Base-by-base conservation (phyloP, 768 basidiomycete species). In the Lactarius akahatsu region DNA sequence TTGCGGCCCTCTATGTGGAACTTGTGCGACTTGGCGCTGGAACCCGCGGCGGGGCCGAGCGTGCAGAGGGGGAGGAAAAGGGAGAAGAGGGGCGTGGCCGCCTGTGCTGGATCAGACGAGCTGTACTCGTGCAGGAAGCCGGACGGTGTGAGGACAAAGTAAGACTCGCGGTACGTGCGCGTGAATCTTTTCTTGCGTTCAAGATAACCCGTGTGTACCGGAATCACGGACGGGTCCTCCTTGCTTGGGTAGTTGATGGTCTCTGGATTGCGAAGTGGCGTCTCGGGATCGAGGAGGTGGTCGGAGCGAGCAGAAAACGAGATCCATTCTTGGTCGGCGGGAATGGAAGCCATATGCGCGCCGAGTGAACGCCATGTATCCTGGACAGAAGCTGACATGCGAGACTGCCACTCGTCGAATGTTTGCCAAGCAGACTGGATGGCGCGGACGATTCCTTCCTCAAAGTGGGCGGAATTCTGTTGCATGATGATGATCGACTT, bases 401-500 rank as follows among this genome's bases (percentile, higher is more conserved):
- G 92, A 3, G 90, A 83, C 55, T 90, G 86, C 92, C 92, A 94
- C 73, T 98, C 96, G 72, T 96, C 92, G 74, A 91, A 99, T 0
- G 96, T 98, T 64, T 89, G 86, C 97, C 97, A 99, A 0, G 97
- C 94, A 23, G 94, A 95, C 77, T 98, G 94, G 68, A 99, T 85
- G 3, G 94, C 88, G 66, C 92, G 91, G 32, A 99, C 94, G 72
- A 99, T 92, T 61, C 95, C 96, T 70, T 94, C 92, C 77, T 98
- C 97, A 72, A 99, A 99, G 75, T 96, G 90, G 26, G 96, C 96
- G 18, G 90, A 92, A 75, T 96, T 96, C 70, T 96, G 94, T 72
- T 99, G 96, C 86, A 96, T 98, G 76, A 99, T 96, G 73, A 99
- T 88, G 73, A 98, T 92, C 2, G 90, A 92, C 76, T 98, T 99